Conservation (phyloP, 108 stramenopile species). For the Bacterosira constricta region DNA sequence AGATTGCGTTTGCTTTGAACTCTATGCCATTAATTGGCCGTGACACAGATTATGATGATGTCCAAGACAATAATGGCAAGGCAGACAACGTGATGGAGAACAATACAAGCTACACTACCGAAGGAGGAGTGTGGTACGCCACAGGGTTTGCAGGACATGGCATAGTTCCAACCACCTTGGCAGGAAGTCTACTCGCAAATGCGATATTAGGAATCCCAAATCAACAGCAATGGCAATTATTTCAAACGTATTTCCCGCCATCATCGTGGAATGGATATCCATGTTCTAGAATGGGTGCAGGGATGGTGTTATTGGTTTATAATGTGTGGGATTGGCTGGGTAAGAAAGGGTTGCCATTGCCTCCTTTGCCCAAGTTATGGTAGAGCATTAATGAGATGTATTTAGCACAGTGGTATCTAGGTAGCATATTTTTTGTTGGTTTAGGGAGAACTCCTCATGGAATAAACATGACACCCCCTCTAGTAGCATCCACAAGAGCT, state of each 20-base stretch:
- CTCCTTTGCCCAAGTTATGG: conserved; percentile 42
- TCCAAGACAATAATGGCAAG: neutral
- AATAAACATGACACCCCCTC: conserved; percentile 54
- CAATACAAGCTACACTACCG: neutral
- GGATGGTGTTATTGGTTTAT: conserved; percentile 26
- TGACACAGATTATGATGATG: conserved; percentile 35
- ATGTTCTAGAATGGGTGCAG: conserved; percentile 28
- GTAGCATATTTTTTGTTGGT: too few species aligned
- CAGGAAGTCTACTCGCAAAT: conserved; percentile 44
- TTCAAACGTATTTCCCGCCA: conserved; percentile 44
- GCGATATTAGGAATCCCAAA: conserved; percentile 37
- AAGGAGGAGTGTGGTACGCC: conserved; percentile 42
- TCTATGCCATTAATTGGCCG: conserved; percentile 42
- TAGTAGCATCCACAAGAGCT: conserved; percentile 68
- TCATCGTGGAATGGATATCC: conserved; percentile 41
- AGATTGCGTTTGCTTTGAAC: conserved; percentile 30
- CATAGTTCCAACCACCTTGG: conserved; percentile 39
- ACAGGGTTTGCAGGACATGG: conserved; percentile 46
- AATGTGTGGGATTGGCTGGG: conserved; percentile 39
- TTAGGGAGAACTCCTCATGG: too few species aligned
- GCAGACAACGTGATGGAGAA: neutral
- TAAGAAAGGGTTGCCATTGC: conserved; percentile 39
- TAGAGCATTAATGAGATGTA: too few species aligned
- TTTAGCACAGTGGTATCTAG: too few species aligned
- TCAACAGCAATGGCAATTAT: conserved; percentile 36